phyloP scores from a whole-genome alignment of 2,329 filamentous ascomycete genomes.

The Venturia carpophila region DNA sequence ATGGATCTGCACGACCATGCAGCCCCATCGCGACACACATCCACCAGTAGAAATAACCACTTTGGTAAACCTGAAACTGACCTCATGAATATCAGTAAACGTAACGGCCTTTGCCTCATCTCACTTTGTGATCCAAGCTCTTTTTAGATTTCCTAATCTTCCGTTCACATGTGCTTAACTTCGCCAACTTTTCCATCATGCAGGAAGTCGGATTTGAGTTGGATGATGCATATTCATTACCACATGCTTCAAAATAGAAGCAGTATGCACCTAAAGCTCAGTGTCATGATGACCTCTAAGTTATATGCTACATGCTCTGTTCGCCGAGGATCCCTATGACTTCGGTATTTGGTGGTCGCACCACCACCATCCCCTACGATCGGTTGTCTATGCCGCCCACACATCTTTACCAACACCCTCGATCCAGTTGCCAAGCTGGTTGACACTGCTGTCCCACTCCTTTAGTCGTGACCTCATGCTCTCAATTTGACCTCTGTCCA shows the following conservation, averaged over 20 bases:
- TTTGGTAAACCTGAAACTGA: too few relatives aligned
- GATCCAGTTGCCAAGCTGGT: slow-evolving; percentile 94
- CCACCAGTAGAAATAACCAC: too few relatives aligned
- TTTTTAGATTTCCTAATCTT: neutral
- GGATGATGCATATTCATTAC: slow-evolving; percentile 1
- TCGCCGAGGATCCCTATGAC: neutral
- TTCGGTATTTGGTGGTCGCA: neutral
- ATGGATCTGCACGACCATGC: too few relatives aligned
- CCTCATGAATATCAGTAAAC: too few relatives aligned
- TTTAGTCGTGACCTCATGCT: slow-evolving; percentile 80
- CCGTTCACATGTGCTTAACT: neutral
- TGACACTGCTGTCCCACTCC: slow-evolving; percentile 95
- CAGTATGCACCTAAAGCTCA: neutral
- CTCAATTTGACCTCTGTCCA: slow-evolving; percentile 91
- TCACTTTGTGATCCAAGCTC: neutral
- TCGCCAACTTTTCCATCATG: neutral
- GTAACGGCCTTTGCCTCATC: neutral
- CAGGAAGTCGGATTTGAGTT: neutral
- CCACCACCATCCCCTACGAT: neutral
- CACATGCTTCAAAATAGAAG: neutral
- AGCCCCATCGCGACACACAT: too few relatives aligned
- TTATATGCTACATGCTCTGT: slow-evolving; percentile 4
- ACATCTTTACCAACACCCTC: slow-evolving; percentile 90
- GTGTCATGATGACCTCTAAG: neutral
- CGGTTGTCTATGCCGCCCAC: slow-evolving; percentile 62